phyloP scores from a whole-genome alignment of 345 rosid species.

The Psidium guajava region DNA sequence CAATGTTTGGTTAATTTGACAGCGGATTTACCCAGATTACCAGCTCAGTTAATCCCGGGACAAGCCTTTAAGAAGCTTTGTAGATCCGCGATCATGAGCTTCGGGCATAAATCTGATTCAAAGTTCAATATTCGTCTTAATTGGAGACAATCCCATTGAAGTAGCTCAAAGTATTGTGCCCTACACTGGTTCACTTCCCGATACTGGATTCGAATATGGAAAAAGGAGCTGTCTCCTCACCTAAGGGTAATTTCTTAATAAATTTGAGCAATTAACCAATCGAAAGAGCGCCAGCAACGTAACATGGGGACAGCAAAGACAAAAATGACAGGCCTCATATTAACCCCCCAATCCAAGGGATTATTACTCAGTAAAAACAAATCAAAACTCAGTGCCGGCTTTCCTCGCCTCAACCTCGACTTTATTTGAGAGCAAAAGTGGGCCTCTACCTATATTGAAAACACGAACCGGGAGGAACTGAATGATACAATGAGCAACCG shows the following conservation, averaged over 20 bases:
- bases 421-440: not conserved
- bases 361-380: not conserved
- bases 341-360: not conserved
- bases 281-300: not conserved
- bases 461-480: not conserved
- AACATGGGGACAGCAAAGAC: not conserved
- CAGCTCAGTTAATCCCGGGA: not conserved
- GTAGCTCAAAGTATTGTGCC: not conserved
- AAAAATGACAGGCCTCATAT: not conserved
- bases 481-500: not conserved
- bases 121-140: not conserved
- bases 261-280: not conserved
- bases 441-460: not conserved
- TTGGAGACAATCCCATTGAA: not conserved
- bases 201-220: not conserved
- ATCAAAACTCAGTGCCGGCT: not conserved
- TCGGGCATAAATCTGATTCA: not conserved
- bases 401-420: not conserved
- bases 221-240: not conserved
- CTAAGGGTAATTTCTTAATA: not conserved
- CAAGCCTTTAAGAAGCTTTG: not conserved
- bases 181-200: not conserved
- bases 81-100: not conserved
- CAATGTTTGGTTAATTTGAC: not conserved
- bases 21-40: not conserved